These are phyloP conservation scores for Tetrastigma voinierianum DNA, from an alignment of 164 flowering plant genomes.

Conservation along the genomic window DNA sequence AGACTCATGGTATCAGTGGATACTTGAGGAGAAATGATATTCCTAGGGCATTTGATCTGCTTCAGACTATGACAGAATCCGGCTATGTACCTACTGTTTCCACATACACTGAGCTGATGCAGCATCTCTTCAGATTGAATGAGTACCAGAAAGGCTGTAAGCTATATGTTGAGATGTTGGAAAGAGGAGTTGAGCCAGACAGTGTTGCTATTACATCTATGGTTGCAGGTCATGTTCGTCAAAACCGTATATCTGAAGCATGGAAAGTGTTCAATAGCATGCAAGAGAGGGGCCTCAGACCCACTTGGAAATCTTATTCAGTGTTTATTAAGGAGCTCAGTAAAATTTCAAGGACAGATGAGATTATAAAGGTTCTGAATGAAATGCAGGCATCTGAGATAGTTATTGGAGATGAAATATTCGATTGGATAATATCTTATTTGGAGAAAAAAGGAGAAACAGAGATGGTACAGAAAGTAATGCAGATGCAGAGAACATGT, in stretches of 20 bases:
- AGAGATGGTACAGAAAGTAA: conserved; percentile 37
- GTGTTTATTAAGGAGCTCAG: conserved; percentile 73
- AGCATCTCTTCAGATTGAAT: conserved; percentile 48
- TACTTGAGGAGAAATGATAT: conserved; percentile 54
- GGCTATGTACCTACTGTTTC: conserved; percentile 43
- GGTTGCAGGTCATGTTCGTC: conserved; percentile 60
- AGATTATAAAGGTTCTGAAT: conserved; percentile 50
- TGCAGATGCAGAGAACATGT: conserved; percentile 30
- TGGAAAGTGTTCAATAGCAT: conserved; percentile 53
- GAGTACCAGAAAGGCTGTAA: conserved; percentile 58
- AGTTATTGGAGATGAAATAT: conserved; percentile 36
- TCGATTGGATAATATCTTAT: conserved; percentile 36
- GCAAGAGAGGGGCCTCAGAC: conserved; percentile 51
- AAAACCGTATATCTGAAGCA: conserved; percentile 54
- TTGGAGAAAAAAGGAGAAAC: conserved; percentile 52
- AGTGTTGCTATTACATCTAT: conserved; percentile 54
- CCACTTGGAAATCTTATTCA: conserved; percentile 47
- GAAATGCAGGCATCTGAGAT: conserved; percentile 53
- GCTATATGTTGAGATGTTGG: conserved; percentile 64
- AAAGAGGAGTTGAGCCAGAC: conserved; percentile 56
- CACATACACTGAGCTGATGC: conserved; percentile 71
- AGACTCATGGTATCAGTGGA: conserved; percentile 56
- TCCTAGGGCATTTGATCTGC: conserved; percentile 53
- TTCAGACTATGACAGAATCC: conserved; percentile 41
- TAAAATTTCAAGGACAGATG: conserved; percentile 51